Evolutionary conservation across 345 rosid genomes (phyloP).

Genomic region (Raphanus sativus): DNA sequence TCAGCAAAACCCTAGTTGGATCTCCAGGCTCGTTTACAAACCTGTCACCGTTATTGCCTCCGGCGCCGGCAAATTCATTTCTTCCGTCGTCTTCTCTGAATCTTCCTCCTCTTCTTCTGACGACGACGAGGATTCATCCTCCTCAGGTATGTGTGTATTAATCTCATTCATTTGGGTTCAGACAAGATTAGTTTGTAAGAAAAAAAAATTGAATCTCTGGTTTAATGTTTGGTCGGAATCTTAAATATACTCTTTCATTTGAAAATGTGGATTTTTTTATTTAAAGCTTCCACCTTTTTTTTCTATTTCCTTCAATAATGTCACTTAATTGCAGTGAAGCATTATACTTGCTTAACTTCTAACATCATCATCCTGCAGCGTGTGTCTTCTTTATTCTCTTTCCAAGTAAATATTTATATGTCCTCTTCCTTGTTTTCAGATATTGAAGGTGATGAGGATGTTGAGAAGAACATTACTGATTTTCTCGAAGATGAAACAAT

Average conservation of each 20-base stretch:
- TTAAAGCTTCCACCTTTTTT: slow-evolving; percentile 15
- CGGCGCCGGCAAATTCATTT: slow-evolving; percentile 68
- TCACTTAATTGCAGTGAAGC: slow-evolving; percentile 10
- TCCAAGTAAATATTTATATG: slow-evolving; percentile 2
- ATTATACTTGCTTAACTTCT: no score
- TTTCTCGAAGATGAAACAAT: slow-evolving; percentile 39
- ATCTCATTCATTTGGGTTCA: no score
- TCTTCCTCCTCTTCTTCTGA: slow-evolving; percentile 61
- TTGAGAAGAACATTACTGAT: slow-evolving; percentile 38
- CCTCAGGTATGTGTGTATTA: slow-evolving; percentile 50
- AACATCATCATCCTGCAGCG: no score
- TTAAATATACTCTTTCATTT: slow-evolving; percentile 1
- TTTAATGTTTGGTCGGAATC: neutral
- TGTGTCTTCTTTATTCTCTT: neutral
- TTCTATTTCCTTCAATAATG: slow-evolving; percentile 10
- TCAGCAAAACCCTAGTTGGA: neutral
- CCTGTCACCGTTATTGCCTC: slow-evolving; percentile 76
- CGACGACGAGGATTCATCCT: slow-evolving; percentile 45
- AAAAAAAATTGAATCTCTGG: neutral
- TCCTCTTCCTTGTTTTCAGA: slow-evolving; percentile 40
- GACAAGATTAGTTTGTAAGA: no score
- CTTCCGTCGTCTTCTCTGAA: slow-evolving; percentile 66
- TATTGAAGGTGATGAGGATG: slow-evolving; percentile 42
- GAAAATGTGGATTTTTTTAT: slow-evolving; percentile 11
- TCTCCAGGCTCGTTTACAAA: slow-evolving; percentile 43